Conservation (phyloP, 2,329 filamentous ascomycete species). For the Helotiales sp. region DNA sequence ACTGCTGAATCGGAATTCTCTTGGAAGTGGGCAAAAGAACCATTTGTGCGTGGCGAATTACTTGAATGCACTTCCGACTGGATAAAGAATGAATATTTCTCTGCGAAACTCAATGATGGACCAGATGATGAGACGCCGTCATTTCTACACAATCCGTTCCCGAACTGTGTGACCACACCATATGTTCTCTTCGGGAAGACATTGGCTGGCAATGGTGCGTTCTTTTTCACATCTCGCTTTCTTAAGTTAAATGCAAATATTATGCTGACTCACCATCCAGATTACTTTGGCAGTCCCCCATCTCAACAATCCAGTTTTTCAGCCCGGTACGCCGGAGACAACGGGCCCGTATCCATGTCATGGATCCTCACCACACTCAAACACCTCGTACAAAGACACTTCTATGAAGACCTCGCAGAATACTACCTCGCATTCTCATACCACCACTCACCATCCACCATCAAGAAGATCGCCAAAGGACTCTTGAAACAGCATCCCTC, state of each 20-base stretch:
- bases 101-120: constrained; percentile 27
- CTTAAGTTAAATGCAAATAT: background rate
- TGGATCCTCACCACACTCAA: constrained; percentile 62
- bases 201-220: constrained; percentile 6
- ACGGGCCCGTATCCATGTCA: constrained; percentile 35
- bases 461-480: constrained; percentile 73
- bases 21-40: constrained; percentile 53
- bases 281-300: constrained; percentile 6
- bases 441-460: constrained; percentile 55
- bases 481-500: constrained; percentile 72
- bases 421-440: constrained; percentile 74
- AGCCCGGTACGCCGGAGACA: constrained; percentile 27
- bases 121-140: constrained; percentile 32
- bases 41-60: constrained; percentile 55
- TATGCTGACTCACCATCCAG: background rate
- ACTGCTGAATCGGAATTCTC: constrained; percentile 32
- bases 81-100: constrained; percentile 23
- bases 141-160: constrained; percentile 33
- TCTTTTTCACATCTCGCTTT: background rate
- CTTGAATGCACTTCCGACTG: constrained; percentile 37
- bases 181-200: constrained; percentile 58
- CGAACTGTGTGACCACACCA: constrained; percentile 43
- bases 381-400: constrained; percentile 55
- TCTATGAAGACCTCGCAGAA: constrained; percentile 62
- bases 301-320: constrained; percentile 27